These are phyloP conservation scores for Pythium aquatile DNA, from an alignment of 352 stramenopile genomes.

Conservation along the genomic window DNA sequence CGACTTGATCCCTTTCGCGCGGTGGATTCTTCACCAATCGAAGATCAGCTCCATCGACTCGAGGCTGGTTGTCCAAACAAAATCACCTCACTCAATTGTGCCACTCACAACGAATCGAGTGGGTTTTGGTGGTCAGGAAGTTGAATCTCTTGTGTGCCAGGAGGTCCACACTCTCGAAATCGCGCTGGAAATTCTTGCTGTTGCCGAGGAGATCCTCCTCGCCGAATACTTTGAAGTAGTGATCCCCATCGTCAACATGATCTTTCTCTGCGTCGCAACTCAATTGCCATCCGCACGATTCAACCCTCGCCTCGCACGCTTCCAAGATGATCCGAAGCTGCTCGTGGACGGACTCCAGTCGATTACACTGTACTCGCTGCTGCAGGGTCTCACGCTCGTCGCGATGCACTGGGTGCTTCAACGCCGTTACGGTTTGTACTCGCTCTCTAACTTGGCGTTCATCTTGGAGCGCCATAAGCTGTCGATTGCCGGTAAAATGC, in stretches of 20 bases:
- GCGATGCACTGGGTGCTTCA: slow-evolving; percentile 17
- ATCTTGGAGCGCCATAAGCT: slow-evolving; percentile 20
- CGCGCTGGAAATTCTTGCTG: slow-evolving; percentile 4
- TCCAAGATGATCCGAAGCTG: background rate
- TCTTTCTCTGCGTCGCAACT: slow-evolving; percentile 11
- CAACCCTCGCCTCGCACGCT: slow-evolving; percentile 5
- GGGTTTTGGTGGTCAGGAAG: too few relatives aligned
- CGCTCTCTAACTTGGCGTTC: slow-evolving; percentile 19
- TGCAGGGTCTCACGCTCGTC: slow-evolving; percentile 16
- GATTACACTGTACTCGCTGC: slow-evolving; percentile 12
- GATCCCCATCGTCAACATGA: slow-evolving; percentile 20
- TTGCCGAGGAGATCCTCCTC: slow-evolving; percentile 14
- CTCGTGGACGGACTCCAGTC: background rate
- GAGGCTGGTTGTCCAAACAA: background rate
- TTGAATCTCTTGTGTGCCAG: background rate
- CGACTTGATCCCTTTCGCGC: slow-evolving; percentile 13
- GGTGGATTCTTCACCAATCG: background rate
- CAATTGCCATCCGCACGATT: slow-evolving; percentile 16
- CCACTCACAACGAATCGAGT: background rate
- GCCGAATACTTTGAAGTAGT: slow-evolving; percentile 28
- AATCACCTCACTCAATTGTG: background rate
- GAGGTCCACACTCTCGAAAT: slow-evolving; percentile 5
- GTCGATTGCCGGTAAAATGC: slow-evolving; percentile 18
- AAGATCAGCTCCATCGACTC: slow-evolving; percentile 1
- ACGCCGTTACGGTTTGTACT: slow-evolving; percentile 16